A percentile compares a stretch with the other conserved stretches of the same genome.
Conservation (phyloP, 1,139 yeast genomes). For the Pichia sp. region DNA sequence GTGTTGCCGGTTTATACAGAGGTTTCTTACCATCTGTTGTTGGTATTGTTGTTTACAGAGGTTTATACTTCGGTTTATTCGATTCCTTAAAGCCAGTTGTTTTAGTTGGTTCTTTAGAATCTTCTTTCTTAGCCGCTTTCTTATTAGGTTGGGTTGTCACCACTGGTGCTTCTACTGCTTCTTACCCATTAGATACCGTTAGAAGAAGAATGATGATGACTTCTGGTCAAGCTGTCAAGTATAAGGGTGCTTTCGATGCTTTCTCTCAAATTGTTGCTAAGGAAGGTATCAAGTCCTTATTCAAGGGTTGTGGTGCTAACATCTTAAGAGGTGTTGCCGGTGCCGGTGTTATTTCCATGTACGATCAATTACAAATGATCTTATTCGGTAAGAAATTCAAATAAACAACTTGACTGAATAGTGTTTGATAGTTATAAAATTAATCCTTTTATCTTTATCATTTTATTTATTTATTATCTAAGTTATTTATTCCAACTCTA, state of each 20-base stretch:
- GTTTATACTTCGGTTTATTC: constrained; percentile 79
- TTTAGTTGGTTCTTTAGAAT: constrained; percentile 69
- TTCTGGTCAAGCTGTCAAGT: constrained; percentile 77
- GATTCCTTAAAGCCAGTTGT: constrained; percentile 78
- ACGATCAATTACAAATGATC: constrained; percentile 75
- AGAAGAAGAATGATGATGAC: constrained; percentile 92
- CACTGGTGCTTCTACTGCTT: constrained; percentile 76
- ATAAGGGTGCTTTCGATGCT: constrained; percentile 74
- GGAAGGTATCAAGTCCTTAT: constrained; percentile 69
- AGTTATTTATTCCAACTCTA: constrained; percentile 4
- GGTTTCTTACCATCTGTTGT: constrained; percentile 83
- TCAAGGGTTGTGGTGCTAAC: constrained; percentile 90
- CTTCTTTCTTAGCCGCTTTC: constrained; percentile 73
- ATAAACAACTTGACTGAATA: constrained; percentile 31
- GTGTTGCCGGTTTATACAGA: constrained; percentile 80
- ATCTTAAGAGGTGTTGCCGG: constrained; percentile 88
- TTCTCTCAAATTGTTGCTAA: constrained; percentile 67
- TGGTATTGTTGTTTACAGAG: constrained; percentile 82
- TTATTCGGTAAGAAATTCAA: constrained; percentile 72
- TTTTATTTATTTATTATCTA: constrained; percentile 1
- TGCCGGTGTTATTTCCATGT: constrained; percentile 81
- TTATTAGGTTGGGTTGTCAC: constrained; percentile 77
- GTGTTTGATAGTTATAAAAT: constrained; percentile 2
- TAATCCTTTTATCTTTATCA: constrained; percentile 2
- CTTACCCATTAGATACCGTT: constrained; percentile 80